Evolutionary conservation across 148 eudicot species (phyloP).

Genomic region (Bassia scoparia): DNA sequence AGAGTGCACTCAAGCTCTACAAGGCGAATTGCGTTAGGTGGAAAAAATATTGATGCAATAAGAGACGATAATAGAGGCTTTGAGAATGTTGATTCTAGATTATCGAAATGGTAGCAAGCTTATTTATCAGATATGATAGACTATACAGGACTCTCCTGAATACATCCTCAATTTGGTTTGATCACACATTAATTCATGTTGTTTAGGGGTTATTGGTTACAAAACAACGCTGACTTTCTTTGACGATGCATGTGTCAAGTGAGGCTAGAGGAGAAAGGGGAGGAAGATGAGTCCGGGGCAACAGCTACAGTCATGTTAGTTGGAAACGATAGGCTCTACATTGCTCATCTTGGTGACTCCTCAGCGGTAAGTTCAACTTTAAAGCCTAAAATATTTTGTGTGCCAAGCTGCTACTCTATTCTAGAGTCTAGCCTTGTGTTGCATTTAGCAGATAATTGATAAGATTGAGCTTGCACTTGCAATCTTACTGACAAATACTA

Average conservation of each 20-base stretch:
- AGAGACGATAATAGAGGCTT: slow-evolving; percentile 59
- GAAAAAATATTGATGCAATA: slow-evolving; percentile 55
- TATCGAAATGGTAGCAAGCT: slow-evolving; percentile 49
- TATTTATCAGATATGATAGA: not conserved
- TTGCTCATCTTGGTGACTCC: slow-evolving; percentile 96
- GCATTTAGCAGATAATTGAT: not conserved
- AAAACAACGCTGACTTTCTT: slow-evolving; percentile 4
- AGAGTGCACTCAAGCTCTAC: slow-evolving; percentile 74
- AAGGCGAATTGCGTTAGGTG: slow-evolving; percentile 53
- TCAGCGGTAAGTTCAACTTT: slow-evolving; percentile 48
- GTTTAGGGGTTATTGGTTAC: not conserved
- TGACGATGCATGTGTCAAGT: slow-evolving; percentile 29
- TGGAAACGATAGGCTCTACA: slow-evolving; percentile 50
- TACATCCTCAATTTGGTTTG: not conserved
- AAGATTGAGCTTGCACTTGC: too few species aligned
- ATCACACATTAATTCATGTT: slow-evolving; percentile 10
- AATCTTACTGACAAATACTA: too few species aligned
- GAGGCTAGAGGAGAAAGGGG: slow-evolving; percentile 59
- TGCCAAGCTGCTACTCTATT: not conserved
- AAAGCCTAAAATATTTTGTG: not conserved
- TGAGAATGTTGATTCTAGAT: slow-evolving; percentile 59
- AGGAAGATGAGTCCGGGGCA: slow-evolving; percentile 78
- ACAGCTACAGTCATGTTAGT: slow-evolving; percentile 78
- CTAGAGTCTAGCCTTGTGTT: not conserved
- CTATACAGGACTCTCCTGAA: too few species aligned